These are phyloP conservation scores for Termitomyces sp. DNA, from an alignment of 768 basidiomycete genomes.

Conservation along the genomic window DNA sequence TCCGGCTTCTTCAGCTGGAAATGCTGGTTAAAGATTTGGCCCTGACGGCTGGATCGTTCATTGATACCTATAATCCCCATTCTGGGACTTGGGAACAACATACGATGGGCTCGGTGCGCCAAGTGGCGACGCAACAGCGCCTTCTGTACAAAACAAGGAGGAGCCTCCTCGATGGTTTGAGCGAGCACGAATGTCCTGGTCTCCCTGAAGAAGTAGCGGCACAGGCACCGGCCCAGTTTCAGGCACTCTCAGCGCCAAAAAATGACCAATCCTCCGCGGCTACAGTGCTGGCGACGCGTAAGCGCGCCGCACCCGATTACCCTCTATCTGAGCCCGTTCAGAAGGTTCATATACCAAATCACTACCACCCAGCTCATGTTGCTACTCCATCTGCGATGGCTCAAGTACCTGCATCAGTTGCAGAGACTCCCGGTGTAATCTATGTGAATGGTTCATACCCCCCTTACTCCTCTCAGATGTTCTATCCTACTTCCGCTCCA, in stretches of 20 bases:
- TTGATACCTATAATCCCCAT: constrained; percentile 55
- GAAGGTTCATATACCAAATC: constrained; percentile 28
- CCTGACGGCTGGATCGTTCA: constrained; percentile 45
- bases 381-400: not conserved
- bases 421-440: not conserved
- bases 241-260: not conserved
- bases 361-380: constrained; percentile 27
- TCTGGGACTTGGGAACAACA: constrained; percentile 70
- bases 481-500: constrained; percentile 1
- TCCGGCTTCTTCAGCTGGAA: constrained; percentile 52
- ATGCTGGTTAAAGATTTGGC: constrained; percentile 53
- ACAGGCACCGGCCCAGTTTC: constrained; percentile 25
- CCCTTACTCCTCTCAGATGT: not conserved
- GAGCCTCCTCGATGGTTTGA: constrained; percentile 52
- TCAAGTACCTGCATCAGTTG: not conserved
- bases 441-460: not conserved
- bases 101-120: constrained; percentile 51
- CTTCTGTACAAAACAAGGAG: constrained; percentile 59
- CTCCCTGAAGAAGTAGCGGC: constrained; percentile 52
- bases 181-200: constrained; percentile 54
- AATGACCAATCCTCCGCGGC: not conserved
- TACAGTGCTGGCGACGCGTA: constrained; percentile 8
- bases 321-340: constrained; percentile 7
- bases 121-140: constrained; percentile 57
- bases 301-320: constrained; percentile 21